Base-by-base conservation (phyloP, 2,329 filamentous ascomycete species). In the Cyphellophora attinorum region DNA sequence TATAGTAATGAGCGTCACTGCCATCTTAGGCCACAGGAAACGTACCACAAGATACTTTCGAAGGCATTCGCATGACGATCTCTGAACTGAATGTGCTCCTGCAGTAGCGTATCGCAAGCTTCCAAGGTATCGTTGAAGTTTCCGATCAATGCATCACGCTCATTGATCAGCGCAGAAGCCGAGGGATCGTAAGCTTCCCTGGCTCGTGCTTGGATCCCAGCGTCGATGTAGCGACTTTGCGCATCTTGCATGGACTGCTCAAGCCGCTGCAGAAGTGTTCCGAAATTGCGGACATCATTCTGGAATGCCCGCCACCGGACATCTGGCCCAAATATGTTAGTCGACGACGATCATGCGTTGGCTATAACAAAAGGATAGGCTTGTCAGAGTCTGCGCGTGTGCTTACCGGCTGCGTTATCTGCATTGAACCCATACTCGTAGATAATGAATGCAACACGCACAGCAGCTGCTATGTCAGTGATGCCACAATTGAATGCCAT, bases 341-440 rank as follows among this genome's bases (percentile, higher is more conserved):
- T n/a, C n/a, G n/a, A n/a, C n/a, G n/a, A n/a, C n/a, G n/a, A n/a
- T n/a, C n/a, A n/a, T n/a, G n/a, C n/a, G n/a, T n/a, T n/a, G n/a
- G n/a, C n/a, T n/a, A n/a, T n/a, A n/a, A 29, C 13, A 13, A 11
- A n/a, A 33, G 21, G 31, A n/a, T n/a, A 25, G 31, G 11, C 6
- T 23, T 6, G 16, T 6, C 11, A 31, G 33, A 5, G 18, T 11
- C 16, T 21, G 10, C 16, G 10, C 6, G 21, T 5, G 28, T 27
- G 29, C 34, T 21, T 34, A 38, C 35, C 35, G 12, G 35, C 35
- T 4, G 28, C 5, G 21, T 38, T 38, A n/a, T 33, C 35, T 35
- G 29, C 14, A 6, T 25, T 29, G 19, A 18, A 38, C 11, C 23
- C 28, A 27, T 29, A 23, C 17, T 34, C 13, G 17, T 38, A 34